Conservation (phyloP, 1,284 basidiomycete genomes). For the Malassezia equina region DNA sequence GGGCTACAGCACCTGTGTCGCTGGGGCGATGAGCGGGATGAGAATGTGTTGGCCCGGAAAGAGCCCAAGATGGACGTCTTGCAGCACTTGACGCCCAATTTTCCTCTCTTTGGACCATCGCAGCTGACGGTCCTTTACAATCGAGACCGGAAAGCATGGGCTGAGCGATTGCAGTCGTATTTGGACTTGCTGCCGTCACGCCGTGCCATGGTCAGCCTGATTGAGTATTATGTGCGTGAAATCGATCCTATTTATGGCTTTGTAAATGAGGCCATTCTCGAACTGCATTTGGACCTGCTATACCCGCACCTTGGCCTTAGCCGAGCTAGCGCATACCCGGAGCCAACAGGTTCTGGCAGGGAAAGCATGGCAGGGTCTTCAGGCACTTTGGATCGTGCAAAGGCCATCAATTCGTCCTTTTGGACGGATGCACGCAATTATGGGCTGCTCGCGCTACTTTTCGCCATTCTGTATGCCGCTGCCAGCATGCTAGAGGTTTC, state of each 20-base stretch:
- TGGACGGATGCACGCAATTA: background rate
- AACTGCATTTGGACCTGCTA: background rate
- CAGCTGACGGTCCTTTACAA: background rate
- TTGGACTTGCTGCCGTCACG: background rate
- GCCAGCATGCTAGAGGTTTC: background rate
- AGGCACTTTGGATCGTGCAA: background rate
- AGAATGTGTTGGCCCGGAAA: background rate
- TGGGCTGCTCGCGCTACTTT: background rate
- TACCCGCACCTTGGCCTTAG: background rate
- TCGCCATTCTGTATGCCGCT: background rate
- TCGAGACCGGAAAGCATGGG: background rate
- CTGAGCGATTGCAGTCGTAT: background rate
- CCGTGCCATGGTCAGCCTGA: background rate
- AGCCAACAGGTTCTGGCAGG: background rate
- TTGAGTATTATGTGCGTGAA: background rate
- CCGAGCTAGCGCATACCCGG: background rate
- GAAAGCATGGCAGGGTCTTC: background rate
- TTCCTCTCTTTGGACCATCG: background rate
- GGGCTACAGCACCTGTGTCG: slow-evolving; percentile 29
- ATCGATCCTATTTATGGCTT: background rate
- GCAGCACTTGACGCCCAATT: background rate
- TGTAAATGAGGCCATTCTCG: background rate
- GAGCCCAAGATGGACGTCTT: background rate
- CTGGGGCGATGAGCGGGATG: slow-evolving; percentile 32
- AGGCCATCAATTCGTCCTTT: background rate